Evolutionary conservation across 2,329 filamentous ascomycete genomes (phyloP).

Genomic region (Coniochaeta sp.): DNA sequence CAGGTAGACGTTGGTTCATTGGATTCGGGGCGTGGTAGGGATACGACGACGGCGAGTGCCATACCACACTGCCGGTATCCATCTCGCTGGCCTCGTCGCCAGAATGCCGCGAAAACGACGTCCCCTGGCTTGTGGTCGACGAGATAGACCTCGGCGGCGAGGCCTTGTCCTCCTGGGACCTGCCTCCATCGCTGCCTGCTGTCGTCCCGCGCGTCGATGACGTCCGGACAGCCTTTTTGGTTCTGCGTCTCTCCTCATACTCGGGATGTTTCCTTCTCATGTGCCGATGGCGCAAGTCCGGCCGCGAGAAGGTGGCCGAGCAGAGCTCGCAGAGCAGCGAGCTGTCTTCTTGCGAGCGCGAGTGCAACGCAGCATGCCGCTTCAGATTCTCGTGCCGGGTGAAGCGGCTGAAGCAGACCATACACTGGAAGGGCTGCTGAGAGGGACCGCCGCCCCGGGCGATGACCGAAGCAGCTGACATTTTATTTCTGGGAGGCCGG

Average conservation of each 20-base stretch:
- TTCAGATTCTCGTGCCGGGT: slow-evolving; percentile 33
- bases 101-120: too few species aligned
- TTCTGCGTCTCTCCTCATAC: slow-evolving; percentile 5
- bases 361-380: slow-evolving; percentile 30
- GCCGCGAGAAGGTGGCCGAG: slow-evolving; percentile 29
- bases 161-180: background rate
- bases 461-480: slow-evolving; percentile 4
- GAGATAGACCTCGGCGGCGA: background rate
- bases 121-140: too few species aligned
- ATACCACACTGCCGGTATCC: too few species aligned
- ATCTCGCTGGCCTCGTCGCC: too few species aligned
- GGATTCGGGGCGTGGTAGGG: too few species aligned
- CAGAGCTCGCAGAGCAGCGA: slow-evolving; percentile 28
- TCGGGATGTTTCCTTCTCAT: slow-evolving; percentile 32
- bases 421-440: slow-evolving; percentile 31
- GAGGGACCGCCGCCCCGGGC: slow-evolving; percentile 1
- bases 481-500: background rate
- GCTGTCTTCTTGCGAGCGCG: slow-evolving; percentile 19
- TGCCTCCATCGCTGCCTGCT: too few species aligned
- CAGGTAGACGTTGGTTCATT: too few species aligned
- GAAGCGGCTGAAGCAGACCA: slow-evolving; percentile 27
- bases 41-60: too few species aligned
- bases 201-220: background rate
- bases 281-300: slow-evolving; percentile 30
- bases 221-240: slow-evolving; percentile 3